These are phyloP conservation scores for Saccharomycopsis fibuligera DNA, from an alignment of 805 yeast genomes.

Conservation along the genomic window DNA sequence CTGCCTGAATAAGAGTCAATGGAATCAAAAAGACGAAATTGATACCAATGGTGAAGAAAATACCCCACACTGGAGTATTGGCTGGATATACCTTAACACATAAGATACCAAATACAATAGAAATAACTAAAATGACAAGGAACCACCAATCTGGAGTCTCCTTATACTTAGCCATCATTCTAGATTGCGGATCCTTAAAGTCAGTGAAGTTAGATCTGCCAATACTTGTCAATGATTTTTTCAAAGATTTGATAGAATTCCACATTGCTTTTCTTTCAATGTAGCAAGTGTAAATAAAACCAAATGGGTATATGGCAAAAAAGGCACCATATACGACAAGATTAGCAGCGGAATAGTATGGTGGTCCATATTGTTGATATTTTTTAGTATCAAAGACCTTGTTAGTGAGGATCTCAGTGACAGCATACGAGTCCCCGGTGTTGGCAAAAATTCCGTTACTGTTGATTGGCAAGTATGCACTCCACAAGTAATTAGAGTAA, in stretches of 20 bases:
- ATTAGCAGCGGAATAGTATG: conserved; percentile 59
- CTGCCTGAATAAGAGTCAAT: conserved; percentile 39
- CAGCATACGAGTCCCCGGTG: conserved; percentile 41
- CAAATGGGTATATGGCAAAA: conserved; percentile 51
- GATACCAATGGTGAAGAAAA: conserved; percentile 45
- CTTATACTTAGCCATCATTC: conserved; percentile 46
- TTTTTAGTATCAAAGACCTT: conserved; percentile 41
- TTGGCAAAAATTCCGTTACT: conserved; percentile 48
- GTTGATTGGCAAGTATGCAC: conserved; percentile 36
- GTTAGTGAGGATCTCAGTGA: conserved; percentile 41
- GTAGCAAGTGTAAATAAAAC: conserved; percentile 42
- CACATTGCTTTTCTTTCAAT: conserved; percentile 40
- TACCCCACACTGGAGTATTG: conserved; percentile 54
- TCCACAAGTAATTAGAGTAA: conserved; percentile 37
- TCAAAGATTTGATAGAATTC: conserved; percentile 32
- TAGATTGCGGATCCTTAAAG: conserved; percentile 46
- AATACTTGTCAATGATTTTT: conserved; percentile 25
- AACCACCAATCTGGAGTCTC: conserved; percentile 60
- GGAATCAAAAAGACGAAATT: conserved; percentile 47
- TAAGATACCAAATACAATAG: conserved; percentile 41
- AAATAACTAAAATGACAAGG: conserved; percentile 34
- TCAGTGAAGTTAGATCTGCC: conserved; percentile 23
- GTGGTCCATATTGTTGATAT: conserved; percentile 55
- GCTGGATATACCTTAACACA: conserved; percentile 39
- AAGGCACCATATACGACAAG: conserved; percentile 52